phyloP scores from a whole-genome alignment of 352 stramenopile species.

The Albugo candida region DNA sequence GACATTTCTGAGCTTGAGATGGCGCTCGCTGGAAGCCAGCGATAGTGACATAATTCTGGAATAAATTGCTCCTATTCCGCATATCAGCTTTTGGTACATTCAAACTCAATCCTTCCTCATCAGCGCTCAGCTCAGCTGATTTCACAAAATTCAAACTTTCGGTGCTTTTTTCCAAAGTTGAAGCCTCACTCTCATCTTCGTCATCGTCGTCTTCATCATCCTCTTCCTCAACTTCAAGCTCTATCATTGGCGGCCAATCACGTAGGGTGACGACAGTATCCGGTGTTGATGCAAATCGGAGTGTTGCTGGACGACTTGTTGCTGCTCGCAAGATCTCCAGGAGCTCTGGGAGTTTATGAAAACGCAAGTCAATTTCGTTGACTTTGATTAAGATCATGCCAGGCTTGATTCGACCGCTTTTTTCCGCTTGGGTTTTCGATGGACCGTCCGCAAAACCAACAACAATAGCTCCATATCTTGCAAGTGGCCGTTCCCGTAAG shows the following conservation, averaged over 20 bases:
- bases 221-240: conserved; percentile 20
- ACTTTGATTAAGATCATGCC: conserved; percentile 39
- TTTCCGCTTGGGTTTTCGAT: conserved; percentile 28
- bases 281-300: conserved; percentile 57
- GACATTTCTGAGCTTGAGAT: conserved; percentile 50
- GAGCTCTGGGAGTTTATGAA: conserved; percentile 39
- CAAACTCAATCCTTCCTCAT: conserved; percentile 15
- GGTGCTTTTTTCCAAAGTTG: too few species aligned
- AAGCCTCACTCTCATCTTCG: conserved; percentile 6
- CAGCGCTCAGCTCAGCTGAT: conserved; percentile 9
- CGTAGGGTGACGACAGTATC: conserved; percentile 58
- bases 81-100: too few species aligned
- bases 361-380: conserved; percentile 51
- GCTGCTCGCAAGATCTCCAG: conserved; percentile 29
- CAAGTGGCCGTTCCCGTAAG: conserved; percentile 47
- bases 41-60: conserved; percentile 26
- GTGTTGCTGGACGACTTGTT: conserved; percentile 35
- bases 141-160: too few species aligned
- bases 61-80: too few species aligned
- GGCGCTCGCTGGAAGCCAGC: conserved; percentile 46
- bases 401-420: conserved; percentile 49
- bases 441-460: conserved; percentile 33
- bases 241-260: conserved; percentile 69
- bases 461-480: conserved; percentile 49
- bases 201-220: conserved; percentile 17